Evolutionary conservation across 192 early-diverging fungal genomes (phyloP).

Genomic region (Entomortierella chlamydospora): DNA sequence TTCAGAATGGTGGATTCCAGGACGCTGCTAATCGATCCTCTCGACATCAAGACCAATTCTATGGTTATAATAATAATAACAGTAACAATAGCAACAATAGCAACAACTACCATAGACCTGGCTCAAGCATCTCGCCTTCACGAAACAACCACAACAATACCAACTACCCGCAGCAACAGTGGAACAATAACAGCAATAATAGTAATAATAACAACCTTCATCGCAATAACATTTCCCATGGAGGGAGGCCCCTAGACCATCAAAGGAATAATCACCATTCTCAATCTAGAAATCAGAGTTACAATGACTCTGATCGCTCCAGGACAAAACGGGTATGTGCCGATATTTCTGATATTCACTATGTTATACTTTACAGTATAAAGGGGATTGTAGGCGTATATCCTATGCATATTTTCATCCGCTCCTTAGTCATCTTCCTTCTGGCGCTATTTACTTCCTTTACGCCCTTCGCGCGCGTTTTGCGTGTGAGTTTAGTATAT

Average conservation of each 20-base stretch:
- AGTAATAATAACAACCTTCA: background rate
- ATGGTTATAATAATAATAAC: background rate
- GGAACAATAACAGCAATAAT: background rate
- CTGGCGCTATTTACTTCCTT: background rate
- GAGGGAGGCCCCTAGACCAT: background rate
- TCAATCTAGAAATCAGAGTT: background rate
- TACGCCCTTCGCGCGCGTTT: background rate
- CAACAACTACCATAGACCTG: slow-evolving; percentile 3
- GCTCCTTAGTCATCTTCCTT: too few relatives aligned
- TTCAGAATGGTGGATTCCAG: background rate
- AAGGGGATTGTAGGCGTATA: too few relatives aligned
- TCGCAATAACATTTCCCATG: background rate
- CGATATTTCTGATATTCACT: background rate
- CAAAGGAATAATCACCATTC: slow-evolving; percentile 5
- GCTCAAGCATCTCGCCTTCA: background rate
- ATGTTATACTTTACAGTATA: too few relatives aligned
- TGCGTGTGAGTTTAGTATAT: too few relatives aligned
- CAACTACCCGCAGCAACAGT: background rate
- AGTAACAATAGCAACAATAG: slow-evolving; percentile 1
- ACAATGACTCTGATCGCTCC: background rate
- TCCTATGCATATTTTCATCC: too few relatives aligned
- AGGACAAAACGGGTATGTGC: background rate
- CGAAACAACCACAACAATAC: slow-evolving; percentile 3
- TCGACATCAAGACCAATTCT: background rate
- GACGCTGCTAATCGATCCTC: background rate